Evolutionary conservation across 768 basidiomycete species (phyloP).

Genomic region (Ramaria sp.): DNA sequence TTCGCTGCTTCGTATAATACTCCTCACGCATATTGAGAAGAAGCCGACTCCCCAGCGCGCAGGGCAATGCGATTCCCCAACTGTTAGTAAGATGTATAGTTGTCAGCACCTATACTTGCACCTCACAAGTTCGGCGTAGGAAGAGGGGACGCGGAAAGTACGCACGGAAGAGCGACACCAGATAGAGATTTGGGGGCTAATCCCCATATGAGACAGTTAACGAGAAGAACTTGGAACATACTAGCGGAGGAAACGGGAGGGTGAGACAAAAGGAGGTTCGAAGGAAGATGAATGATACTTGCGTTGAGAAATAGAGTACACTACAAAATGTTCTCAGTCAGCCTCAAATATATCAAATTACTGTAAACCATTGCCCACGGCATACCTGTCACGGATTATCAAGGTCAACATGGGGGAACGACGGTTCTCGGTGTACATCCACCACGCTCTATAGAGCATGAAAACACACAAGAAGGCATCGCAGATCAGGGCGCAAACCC

Average conservation of each 20-base stretch:
- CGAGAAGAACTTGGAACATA: neutral
- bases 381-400: neutral
- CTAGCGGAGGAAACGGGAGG: too few relatives aligned
- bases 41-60: slow-evolving; percentile 45
- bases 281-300: neutral
- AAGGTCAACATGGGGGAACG: neutral
- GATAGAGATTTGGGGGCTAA: neutral
- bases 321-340: too few relatives aligned
- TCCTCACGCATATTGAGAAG: slow-evolving; percentile 40
- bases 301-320: neutral
- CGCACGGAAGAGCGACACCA: neutral
- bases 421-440: slow-evolving; percentile 21
- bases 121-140: too few relatives aligned
- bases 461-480: slow-evolving; percentile 41
- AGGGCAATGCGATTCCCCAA: slow-evolving; percentile 40
- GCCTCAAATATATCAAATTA: too few relatives aligned
- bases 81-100: neutral
- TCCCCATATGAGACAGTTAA: neutral
- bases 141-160: too few relatives aligned
- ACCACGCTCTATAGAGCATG: slow-evolving; percentile 38
- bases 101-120: too few relatives aligned
- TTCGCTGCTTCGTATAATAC: neutral
- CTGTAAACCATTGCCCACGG: too few relatives aligned
- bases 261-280: neutral
- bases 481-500: slow-evolving; percentile 47